phyloP scores from a whole-genome alignment of 495 filamentous ascomycete species.

The Pseudevernia furfuracea region DNA sequence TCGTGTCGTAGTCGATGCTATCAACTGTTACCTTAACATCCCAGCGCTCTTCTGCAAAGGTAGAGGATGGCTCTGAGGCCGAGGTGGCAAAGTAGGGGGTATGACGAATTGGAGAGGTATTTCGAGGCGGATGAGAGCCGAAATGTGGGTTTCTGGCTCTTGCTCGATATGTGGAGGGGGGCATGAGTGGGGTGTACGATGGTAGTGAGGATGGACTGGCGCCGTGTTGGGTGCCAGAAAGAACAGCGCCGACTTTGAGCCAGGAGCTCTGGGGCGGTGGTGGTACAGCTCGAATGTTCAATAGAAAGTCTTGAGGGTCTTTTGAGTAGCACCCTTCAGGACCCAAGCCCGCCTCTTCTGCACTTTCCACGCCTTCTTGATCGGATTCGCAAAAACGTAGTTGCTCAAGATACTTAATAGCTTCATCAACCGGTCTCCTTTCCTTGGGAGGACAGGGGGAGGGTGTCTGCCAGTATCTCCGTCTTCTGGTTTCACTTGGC shows the following conservation, averaged over 20 bases:
- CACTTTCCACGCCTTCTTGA: constrained; percentile 49
- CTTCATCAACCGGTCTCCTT: constrained; percentile 45
- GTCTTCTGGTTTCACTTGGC: constrained; percentile 44
- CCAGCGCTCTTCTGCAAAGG: constrained; percentile 52
- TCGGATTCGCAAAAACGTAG: constrained; percentile 49
- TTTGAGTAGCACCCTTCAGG: constrained; percentile 40
- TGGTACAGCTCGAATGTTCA: constrained; percentile 48
- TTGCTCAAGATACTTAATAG: constrained; percentile 57
- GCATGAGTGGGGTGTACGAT: constrained; percentile 20
- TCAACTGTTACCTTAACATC: constrained; percentile 68
- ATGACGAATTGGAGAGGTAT: constrained; percentile 8
- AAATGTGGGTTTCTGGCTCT: constrained; percentile 20
- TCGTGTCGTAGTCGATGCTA: constrained; percentile 52
- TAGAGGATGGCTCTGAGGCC: constrained; percentile 32
- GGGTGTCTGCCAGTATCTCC: constrained; percentile 43
- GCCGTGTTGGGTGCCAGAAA: constrained; percentile 56
- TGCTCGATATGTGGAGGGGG: constrained; percentile 24
- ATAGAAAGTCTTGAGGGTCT: constrained; percentile 53
- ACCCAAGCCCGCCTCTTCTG: constrained; percentile 38
- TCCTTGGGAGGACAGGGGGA: constrained; percentile 38
- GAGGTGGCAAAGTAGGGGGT: not conserved
- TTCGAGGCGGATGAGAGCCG: constrained; percentile 18
- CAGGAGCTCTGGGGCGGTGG: constrained; percentile 55
- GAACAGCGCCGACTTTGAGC: constrained; percentile 56
- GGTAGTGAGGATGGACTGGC: constrained; percentile 18